phyloP scores from a whole-genome alignment of 1,284 basidiomycete genomes.

The Ganoderma lingzhi region DNA sequence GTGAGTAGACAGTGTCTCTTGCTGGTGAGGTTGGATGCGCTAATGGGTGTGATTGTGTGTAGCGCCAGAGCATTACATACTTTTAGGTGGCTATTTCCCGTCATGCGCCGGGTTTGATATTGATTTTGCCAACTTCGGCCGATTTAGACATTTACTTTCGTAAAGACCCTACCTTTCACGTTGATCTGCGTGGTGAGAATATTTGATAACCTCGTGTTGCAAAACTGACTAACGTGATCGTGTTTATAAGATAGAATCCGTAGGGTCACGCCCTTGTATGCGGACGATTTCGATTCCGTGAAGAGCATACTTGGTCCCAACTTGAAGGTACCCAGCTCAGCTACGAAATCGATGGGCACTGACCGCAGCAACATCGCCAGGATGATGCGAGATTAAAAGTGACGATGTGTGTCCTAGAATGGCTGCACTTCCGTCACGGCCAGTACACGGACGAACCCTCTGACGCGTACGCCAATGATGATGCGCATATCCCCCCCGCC shows the following conservation, averaged over 20 bases:
- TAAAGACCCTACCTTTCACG: conserved; percentile 23
- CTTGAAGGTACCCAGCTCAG: conserved; percentile 48
- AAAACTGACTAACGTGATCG: not conserved
- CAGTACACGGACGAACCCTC: conserved; percentile 58
- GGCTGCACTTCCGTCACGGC: conserved; percentile 78
- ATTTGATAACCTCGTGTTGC: not conserved
- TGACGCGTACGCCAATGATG: conserved; percentile 68
- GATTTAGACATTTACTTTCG: conserved; percentile 23
- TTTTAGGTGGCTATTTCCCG: conserved; percentile 17
- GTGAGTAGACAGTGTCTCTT: not conserved
- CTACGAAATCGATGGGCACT: conserved; percentile 21
- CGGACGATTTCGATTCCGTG: conserved; percentile 64
- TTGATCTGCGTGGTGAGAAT: conserved; percentile 20
- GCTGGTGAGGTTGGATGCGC: not conserved
- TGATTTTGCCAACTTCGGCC: not conserved
- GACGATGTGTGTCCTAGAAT: conserved; percentile 76
- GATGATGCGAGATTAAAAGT: conserved; percentile 73
- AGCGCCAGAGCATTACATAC: conserved; percentile 24
- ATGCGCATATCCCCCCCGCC: conserved; percentile 38
- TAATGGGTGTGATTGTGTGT: not conserved
- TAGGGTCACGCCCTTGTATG: conserved; percentile 64
- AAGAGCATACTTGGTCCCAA: conserved; percentile 59
- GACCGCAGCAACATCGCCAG: conserved; percentile 37
- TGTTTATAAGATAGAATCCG: conserved; percentile 62
- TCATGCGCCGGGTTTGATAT: no score